Base-by-base conservation (phyloP, 2,329 filamentous ascomycete genomes). In the Xylariaceae sp. region DNA sequence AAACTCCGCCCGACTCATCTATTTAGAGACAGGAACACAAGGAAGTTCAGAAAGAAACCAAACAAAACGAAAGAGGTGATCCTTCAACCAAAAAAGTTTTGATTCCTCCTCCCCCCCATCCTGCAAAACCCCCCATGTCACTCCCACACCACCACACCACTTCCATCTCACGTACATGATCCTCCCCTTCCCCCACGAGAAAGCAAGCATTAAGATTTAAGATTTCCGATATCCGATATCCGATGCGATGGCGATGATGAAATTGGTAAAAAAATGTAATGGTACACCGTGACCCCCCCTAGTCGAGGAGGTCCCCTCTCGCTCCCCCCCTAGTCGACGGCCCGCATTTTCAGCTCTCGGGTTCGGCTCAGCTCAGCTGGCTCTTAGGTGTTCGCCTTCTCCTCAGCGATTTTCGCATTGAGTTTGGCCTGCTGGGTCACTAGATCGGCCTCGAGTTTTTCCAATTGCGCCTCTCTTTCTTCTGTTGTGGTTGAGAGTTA, bases 381-480 rank as follows among this genome's bases (percentile, higher is more conserved):
- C 23, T 10, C 54, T 18, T 18, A 48, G 53, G n/a, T 52, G 42
- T 23, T 49, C 42, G 3, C 35, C 30, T 42, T 23, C 15, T 54
- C 47, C 39, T 56, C 54, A 7, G n/a, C 30, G 23, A 53, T 49
- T 15, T 8, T 47, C 4, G 58, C 60, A n/a, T 62, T 44, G 7
- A 62, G 45, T n/a, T 52, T 49, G 5, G 62, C 62, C 35, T 64
- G 60, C 13, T 61, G 9, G 10, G 48, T 18, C 3, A 60, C 56
- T 17, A 58, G n/a, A 42, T 55, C 60, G 13, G 60, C 53, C 42
- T 64, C 62, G 2, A 64, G 62, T 11, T 30, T 44, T 1, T 54
- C 45, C 48, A 64, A 5, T 9, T 58, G 3, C 4, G 57, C 34
- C 53, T 56, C 49, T 49, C 62, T 60, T 2, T 63, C 39, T 11